A percentile compares a stretch with the other conserved stretches of the same genome.
These are phyloP conservation scores for Calonectria naviculata DNA, from an alignment of 2,329 filamentous ascomycete genomes.

Conservation along the genomic window DNA sequence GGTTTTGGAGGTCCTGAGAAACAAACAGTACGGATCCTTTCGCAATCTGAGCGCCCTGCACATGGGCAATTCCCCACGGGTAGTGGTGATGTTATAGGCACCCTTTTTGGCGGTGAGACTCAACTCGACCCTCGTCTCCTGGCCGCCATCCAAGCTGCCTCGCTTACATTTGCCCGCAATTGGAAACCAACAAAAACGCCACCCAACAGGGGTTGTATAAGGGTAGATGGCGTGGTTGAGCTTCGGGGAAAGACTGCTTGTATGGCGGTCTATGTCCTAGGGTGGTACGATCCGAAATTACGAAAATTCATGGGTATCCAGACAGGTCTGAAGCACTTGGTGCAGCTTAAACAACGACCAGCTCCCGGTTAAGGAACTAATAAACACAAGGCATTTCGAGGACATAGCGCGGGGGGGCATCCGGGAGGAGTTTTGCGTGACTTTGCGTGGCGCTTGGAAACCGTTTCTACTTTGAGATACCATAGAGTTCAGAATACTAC, in stretches of 20 bases:
- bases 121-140: conserved; percentile 49
- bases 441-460: conserved; percentile 42
- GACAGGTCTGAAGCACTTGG: conserved; percentile 55
- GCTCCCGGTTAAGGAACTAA: conserved; percentile 39
- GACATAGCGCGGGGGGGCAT: conserved; percentile 11
- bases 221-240: conserved; percentile 66
- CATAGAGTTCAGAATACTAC: conserved; percentile 38
- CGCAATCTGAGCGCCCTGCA: conserved; percentile 38
- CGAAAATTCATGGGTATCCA: conserved; percentile 55
- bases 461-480: conserved; percentile 41
- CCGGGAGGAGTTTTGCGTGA: conserved; percentile 22
- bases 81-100: conserved; percentile 38
- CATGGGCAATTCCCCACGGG: conserved; percentile 38
- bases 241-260: conserved; percentile 57
- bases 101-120: conserved; percentile 41
- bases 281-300: conserved; percentile 67
- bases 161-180: conserved; percentile 53
- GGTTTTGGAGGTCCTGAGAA: conserved; percentile 35
- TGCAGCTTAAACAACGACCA: conserved; percentile 53
- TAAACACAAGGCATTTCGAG: background rate
- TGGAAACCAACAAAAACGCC: conserved; percentile 57
- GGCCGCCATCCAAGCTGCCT: conserved; percentile 46
- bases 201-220: conserved; percentile 63
- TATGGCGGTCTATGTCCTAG: conserved; percentile 62
- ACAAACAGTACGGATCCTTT: conserved; percentile 36